These are phyloP conservation scores for Limtongia smithiae DNA, from an alignment of 805 yeast species.

Conservation along the genomic window DNA sequence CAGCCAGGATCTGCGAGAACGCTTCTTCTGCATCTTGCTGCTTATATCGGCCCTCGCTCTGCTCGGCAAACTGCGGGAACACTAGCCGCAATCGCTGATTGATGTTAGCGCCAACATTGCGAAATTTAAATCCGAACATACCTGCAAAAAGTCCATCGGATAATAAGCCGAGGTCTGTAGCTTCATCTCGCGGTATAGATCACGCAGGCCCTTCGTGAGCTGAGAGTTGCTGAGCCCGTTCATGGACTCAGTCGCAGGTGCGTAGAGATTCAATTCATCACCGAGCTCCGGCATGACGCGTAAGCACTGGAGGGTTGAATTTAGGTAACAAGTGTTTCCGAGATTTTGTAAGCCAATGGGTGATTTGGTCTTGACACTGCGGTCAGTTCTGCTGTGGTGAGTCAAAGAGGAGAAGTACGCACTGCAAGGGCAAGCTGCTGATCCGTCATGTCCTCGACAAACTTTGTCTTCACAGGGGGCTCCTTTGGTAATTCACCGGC, in stretches of 20 bases:
- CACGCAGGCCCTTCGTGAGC: constrained; percentile 36
- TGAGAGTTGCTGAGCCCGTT: constrained; percentile 29
- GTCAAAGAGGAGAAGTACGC: constrained; percentile 13
- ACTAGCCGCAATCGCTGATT: constrained; percentile 46
- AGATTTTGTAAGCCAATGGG: constrained; percentile 68
- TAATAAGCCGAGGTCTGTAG: constrained; percentile 46
- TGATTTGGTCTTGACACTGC: constrained; percentile 9
- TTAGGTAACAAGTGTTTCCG: constrained; percentile 77
- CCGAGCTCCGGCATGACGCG: constrained; percentile 49
- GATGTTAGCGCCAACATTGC: too few relatives aligned
- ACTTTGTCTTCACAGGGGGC: constrained; percentile 54
- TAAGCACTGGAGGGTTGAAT: constrained; percentile 62
- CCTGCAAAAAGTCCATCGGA: constrained; percentile 61
- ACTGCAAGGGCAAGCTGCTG: constrained; percentile 34
- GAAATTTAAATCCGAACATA: not conserved
- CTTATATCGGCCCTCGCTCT: constrained; percentile 64
- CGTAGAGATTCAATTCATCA: constrained; percentile 40
- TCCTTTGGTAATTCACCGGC: constrained; percentile 60
- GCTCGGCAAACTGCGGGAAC: constrained; percentile 89
- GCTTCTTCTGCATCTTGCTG: constrained; percentile 99
- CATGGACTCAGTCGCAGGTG: not conserved
- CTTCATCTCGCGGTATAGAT: constrained; percentile 35
- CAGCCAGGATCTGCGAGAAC: constrained; percentile 68
- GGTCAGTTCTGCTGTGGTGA: too few relatives aligned
- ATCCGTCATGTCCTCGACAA: constrained; percentile 65